Conservation (phyloP, 148 eudicot genomes). For the Rhododendron simsii region DNA sequence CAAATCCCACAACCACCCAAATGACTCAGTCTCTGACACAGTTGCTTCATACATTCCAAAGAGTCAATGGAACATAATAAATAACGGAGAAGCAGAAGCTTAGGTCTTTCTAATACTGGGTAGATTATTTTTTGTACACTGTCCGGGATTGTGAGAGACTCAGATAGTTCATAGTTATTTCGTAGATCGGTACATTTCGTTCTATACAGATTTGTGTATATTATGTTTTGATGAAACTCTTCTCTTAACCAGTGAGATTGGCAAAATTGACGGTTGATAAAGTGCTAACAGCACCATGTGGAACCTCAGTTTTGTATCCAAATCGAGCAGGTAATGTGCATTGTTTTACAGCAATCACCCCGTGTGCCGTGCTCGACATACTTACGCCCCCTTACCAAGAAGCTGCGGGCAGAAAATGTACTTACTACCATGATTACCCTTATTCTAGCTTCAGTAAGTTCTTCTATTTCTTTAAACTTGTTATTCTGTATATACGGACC, state of each 20-base stretch:
- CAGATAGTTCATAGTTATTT: not conserved
- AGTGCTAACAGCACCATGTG: slow-evolving; percentile 79
- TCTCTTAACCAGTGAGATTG: slow-evolving; percentile 56
- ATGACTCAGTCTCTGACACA: not conserved
- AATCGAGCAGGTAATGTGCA: slow-evolving; percentile 84
- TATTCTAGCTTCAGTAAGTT: slow-evolving; percentile 70
- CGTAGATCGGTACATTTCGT: not conserved
- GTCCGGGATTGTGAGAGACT: not conserved
- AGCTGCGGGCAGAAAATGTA: slow-evolving; percentile 81
- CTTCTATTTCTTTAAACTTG: not conserved
- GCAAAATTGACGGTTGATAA: slow-evolving; percentile 80
- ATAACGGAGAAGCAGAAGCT: not conserved
- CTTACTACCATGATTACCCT: slow-evolving; percentile 89
- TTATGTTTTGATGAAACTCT: slow-evolving; percentile 7
- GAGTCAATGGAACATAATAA: not conserved
- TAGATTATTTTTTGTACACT: not conserved
- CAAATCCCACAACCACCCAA: not conserved
- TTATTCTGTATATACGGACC: not conserved
- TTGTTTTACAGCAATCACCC: slow-evolving; percentile 83
- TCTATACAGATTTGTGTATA: not conserved
- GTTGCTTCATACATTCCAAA: not conserved
- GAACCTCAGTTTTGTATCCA: slow-evolving; percentile 70
- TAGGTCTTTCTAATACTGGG: not conserved
- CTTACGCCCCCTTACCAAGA: slow-evolving; percentile 87
- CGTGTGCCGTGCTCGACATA: slow-evolving; percentile 92